These are phyloP conservation scores for Gentiana macrophylla DNA, from an alignment of 257 asterid genomes.

Conservation along the genomic window DNA sequence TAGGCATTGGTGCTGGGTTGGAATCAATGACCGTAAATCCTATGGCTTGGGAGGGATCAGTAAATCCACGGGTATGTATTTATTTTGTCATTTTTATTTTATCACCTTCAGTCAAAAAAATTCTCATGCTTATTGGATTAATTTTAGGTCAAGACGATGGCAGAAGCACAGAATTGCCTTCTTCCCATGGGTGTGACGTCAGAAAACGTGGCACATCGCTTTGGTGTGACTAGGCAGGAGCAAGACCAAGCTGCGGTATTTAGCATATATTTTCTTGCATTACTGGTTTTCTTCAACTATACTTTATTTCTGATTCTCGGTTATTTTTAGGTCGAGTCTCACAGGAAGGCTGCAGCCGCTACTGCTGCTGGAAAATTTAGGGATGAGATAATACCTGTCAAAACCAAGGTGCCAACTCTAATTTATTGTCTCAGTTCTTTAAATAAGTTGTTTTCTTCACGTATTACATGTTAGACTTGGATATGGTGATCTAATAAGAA, in stretches of 20 bases:
- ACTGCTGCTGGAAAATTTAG: conserved; percentile 89
- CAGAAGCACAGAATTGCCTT: conserved; percentile 89
- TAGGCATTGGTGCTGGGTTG: conserved; percentile 99
- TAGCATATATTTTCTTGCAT: conserved; percentile 16
- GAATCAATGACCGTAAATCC: conserved; percentile 90
- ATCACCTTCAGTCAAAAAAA: neutral
- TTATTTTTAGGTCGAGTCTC: conserved; percentile 69
- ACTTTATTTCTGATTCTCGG: conserved; percentile 1
- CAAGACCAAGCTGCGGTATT: conserved; percentile 99
- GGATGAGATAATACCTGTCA: conserved; percentile 88
- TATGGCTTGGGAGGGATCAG: conserved; percentile 97
- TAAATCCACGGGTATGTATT: conserved; percentile 70
- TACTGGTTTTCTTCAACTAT: conserved; percentile 3
- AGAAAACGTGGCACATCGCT: conserved; percentile 95
- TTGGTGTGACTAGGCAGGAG: conserved; percentile 81
- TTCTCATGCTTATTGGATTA: conserved; percentile 4
- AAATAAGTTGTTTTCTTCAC: neutral
- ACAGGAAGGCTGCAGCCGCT: conserved; percentile 96
- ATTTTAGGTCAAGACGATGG: conserved; percentile 63
- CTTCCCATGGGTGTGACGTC: conserved; percentile 98
- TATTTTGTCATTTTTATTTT: conserved; percentile 1
- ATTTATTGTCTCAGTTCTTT: neutral
- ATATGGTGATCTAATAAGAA: conserved; percentile 4
- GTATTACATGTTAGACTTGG: neutral
- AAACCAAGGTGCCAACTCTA: conserved; percentile 51